phyloP scores from a whole-genome alignment of 192 early-diverging fungal genomes.

The Chytriomyces confervae region DNA sequence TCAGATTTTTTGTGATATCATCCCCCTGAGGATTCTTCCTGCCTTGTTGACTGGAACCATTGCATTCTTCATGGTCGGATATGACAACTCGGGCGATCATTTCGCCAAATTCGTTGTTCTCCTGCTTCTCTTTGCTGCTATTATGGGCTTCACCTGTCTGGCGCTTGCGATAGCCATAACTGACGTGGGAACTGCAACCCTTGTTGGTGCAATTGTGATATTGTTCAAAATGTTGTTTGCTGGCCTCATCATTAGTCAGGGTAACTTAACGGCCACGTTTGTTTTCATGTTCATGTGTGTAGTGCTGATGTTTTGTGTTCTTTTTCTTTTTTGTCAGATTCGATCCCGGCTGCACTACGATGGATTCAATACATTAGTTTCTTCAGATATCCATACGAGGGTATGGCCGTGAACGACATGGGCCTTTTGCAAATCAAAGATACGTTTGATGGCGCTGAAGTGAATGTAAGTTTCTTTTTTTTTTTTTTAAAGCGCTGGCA shows the following conservation, averaged over 20 bases:
- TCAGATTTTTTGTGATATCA: slow-evolving; percentile 67
- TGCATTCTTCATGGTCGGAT: slow-evolving; percentile 75
- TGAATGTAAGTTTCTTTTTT: slow-evolving; percentile 36
- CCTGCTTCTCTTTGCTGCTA: slow-evolving; percentile 67
- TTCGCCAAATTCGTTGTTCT: slow-evolving; percentile 68
- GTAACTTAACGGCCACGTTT: slow-evolving; percentile 10
- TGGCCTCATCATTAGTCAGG: slow-evolving; percentile 73
- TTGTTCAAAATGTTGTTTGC: slow-evolving; percentile 82
- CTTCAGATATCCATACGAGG: slow-evolving; percentile 77
- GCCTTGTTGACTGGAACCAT: slow-evolving; percentile 68
- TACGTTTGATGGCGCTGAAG: slow-evolving; percentile 43
- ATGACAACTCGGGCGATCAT: slow-evolving; percentile 46
- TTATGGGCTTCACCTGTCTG: slow-evolving; percentile 67
- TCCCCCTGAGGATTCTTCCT: slow-evolving; percentile 72
- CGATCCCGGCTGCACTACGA: slow-evolving; percentile 59
- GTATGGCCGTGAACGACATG: slow-evolving; percentile 71
- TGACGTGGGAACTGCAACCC: slow-evolving; percentile 63
- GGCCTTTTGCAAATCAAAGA: slow-evolving; percentile 41
- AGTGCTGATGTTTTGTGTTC: slow-evolving; percentile 7
- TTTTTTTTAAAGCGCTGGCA: slow-evolving; percentile 8
- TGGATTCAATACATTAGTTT: slow-evolving; percentile 77
- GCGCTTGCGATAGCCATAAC: slow-evolving; percentile 62
- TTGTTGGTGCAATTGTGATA: slow-evolving; percentile 67
- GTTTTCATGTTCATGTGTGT: neutral
- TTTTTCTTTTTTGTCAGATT: slow-evolving; percentile 29